A percentile compares a stretch with the other conserved stretches of the same genome.
These are phyloP conservation scores for Psilocybe cubensis DNA, from an alignment of 768 basidiomycete species.

Conservation along the genomic window DNA sequence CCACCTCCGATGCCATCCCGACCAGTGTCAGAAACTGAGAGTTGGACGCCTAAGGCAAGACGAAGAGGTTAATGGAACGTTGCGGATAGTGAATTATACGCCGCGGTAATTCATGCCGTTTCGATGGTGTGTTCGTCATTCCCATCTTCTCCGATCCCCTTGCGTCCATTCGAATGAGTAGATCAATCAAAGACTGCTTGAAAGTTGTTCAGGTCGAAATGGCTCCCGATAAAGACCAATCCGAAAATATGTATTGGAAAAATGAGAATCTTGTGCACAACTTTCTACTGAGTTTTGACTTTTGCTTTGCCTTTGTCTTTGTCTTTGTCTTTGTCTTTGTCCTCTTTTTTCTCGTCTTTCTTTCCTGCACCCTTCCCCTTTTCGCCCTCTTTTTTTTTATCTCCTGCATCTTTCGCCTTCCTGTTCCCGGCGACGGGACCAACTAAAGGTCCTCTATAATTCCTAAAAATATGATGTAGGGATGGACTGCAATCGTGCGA, in stretches of 20 bases:
- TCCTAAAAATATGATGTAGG: neutral
- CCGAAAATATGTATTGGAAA: no score
- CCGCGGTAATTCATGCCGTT: neutral
- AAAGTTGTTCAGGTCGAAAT: no score
- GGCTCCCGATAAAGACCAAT: no score
- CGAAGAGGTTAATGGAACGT: constrained; percentile 21
- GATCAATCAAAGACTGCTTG: no score
- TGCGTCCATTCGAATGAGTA: no score
- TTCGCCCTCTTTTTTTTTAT: neutral
- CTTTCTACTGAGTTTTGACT: neutral
- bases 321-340: neutral
- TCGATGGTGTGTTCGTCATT: no score
- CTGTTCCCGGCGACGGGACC: neutral
- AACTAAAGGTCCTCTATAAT: neutral
- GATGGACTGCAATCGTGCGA: no score
- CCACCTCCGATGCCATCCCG: constrained; percentile 19
- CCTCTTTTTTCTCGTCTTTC: neutral
- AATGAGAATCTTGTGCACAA: neutral
- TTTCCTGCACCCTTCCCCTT: neutral
- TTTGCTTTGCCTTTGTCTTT: neutral
- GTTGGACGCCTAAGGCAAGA: constrained; percentile 28
- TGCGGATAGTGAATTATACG: neutral
- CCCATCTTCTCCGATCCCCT: no score
- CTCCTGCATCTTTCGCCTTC: neutral
- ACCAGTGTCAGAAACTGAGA: constrained; percentile 22